These are phyloP conservation scores for Penicillium sumatraense DNA, from an alignment of 2,329 filamentous ascomycete species.

Conservation along the genomic window DNA sequence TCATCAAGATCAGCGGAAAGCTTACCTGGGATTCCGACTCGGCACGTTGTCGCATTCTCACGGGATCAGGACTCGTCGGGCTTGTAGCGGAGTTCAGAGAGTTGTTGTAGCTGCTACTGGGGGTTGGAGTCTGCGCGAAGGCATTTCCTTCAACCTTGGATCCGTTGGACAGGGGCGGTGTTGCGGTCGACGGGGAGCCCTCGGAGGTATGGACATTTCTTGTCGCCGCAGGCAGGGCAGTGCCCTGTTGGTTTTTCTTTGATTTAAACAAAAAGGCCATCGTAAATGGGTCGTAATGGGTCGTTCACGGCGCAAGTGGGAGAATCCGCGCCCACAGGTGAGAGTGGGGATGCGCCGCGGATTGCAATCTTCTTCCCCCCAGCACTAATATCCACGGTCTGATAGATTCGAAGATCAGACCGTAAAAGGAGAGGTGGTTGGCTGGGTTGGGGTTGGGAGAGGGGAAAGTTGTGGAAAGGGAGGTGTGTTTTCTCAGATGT, in stretches of 20 bases:
- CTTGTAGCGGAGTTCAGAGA: conserved; percentile 68
- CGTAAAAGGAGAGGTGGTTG: background rate
- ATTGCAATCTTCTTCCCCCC: conserved; percentile 12
- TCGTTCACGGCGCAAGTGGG: conserved; percentile 33
- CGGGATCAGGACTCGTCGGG: conserved; percentile 68
- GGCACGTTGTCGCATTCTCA: conserved; percentile 59
- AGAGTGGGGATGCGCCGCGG: conserved; percentile 19
- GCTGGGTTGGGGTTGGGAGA: conserved; percentile 3
- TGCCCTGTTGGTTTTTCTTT: conserved; percentile 70
- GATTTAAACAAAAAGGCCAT: conserved; percentile 87
- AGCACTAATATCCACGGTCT: conserved; percentile 10
- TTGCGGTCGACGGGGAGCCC: conserved; percentile 47
- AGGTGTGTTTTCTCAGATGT: conserved; percentile 25
- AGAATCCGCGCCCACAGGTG: conserved; percentile 13
- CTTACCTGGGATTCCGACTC: conserved; percentile 61
- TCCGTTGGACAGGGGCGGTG: conserved; percentile 55
- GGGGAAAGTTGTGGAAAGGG: conserved; percentile 17
- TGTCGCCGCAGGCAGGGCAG: conserved; percentile 56
- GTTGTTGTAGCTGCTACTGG: conserved; percentile 72
- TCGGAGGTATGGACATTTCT: conserved; percentile 63
- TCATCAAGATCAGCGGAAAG: conserved; percentile 9
- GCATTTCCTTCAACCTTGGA: conserved; percentile 39
- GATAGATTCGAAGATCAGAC: background rate
- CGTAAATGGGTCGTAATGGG: conserved; percentile 43
- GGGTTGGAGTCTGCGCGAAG: conserved; percentile 64